A percentile compares a stretch with the other conserved stretches of the same genome.
Conservation (phyloP, 371 early-diverging fungal genomes). For the Sporodiniella umbellata region DNA sequence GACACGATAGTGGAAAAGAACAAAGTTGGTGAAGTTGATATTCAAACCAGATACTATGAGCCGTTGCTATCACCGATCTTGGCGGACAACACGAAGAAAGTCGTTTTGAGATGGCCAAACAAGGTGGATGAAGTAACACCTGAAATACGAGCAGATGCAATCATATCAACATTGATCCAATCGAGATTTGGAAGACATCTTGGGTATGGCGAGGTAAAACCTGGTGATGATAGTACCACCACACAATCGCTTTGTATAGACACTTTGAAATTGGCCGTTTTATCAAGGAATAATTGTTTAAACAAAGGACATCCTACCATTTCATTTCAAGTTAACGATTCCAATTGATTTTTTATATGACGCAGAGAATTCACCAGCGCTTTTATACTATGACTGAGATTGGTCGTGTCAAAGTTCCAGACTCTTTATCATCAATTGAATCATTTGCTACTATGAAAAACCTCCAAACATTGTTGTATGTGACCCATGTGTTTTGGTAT, state of each 20-base stretch:
- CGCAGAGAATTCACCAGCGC: slow-evolving; percentile 10
- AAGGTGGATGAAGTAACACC: slow-evolving; percentile 10
- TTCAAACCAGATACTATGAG: slow-evolving; percentile 24
- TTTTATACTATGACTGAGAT: slow-evolving; percentile 16
- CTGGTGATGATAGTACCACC: slow-evolving; percentile 9
- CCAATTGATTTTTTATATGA: slow-evolving; percentile 14
- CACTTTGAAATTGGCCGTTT: slow-evolving; percentile 14
- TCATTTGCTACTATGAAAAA: slow-evolving; percentile 12
- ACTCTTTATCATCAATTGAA: slow-evolving; percentile 11
- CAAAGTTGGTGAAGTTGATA: slow-evolving; percentile 22
- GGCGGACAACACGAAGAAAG: slow-evolving; percentile 14
- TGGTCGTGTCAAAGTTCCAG: slow-evolving; percentile 13
- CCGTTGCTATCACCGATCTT: slow-evolving; percentile 15
- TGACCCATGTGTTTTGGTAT: slow-evolving; percentile 9
- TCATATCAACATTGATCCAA: slow-evolving; percentile 14
- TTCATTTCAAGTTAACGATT: slow-evolving; percentile 12
- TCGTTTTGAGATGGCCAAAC: slow-evolving; percentile 17
- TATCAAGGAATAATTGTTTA: slow-evolving; percentile 19
- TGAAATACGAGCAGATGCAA: slow-evolving; percentile 14
- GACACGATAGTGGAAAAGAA: slow-evolving; percentile 13
- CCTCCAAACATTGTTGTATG: slow-evolving; percentile 9
- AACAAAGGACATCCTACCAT: slow-evolving; percentile 9
- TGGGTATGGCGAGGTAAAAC: slow-evolving; percentile 16
- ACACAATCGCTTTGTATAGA: slow-evolving; percentile 10
- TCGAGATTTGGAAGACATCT: slow-evolving; percentile 8